A percentile compares a stretch with the other conserved stretches of the same genome.
Conservation (phyloP, 179 eudicot species). For the Beta corolliflora region DNA sequence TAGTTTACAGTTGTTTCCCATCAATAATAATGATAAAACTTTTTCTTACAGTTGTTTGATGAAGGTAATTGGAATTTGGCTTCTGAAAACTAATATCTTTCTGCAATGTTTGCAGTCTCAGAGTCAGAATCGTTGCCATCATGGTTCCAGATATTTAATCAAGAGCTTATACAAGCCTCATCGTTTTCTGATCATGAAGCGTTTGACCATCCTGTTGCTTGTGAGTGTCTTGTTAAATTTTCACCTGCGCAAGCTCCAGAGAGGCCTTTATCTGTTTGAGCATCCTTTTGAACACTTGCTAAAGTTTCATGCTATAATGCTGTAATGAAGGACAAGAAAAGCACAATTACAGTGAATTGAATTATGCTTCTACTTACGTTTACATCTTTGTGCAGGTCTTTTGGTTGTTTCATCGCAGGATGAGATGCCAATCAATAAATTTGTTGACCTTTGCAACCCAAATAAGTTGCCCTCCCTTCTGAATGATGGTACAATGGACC, state of each 20-base stretch:
- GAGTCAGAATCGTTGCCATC: conserved; percentile 63
- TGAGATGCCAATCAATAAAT: conserved; percentile 71
- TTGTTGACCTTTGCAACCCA: conserved; percentile 83
- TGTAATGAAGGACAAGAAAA: not conserved
- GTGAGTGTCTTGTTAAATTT: conserved; percentile 42
- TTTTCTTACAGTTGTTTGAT: not conserved
- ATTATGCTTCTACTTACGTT: conserved; percentile 14
- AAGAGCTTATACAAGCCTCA: conserved; percentile 74
- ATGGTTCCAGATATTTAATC: conserved; percentile 82
- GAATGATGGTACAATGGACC: conserved; percentile 95
- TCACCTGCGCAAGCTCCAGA: conserved; percentile 3
- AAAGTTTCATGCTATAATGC: not conserved
- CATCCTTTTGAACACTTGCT: not conserved
- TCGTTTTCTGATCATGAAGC: conserved; percentile 99
- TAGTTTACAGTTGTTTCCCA: not conserved
- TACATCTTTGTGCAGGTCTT: conserved; percentile 64
- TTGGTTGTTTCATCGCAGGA: conserved; percentile 93
- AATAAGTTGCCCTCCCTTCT: conserved; percentile 82
- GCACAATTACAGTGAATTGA: not conserved
- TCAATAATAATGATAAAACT: too few relatives aligned
- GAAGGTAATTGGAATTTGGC: conserved; percentile 5
- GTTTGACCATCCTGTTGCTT: conserved; percentile 96
- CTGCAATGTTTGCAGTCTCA: conserved; percentile 50
- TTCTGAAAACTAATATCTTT: conserved; percentile 28
- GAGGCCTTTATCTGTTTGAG: not conserved